Base-by-base conservation (phyloP, 1,284 basidiomycete species). In the Cystobasidiaceae sp. region DNA sequence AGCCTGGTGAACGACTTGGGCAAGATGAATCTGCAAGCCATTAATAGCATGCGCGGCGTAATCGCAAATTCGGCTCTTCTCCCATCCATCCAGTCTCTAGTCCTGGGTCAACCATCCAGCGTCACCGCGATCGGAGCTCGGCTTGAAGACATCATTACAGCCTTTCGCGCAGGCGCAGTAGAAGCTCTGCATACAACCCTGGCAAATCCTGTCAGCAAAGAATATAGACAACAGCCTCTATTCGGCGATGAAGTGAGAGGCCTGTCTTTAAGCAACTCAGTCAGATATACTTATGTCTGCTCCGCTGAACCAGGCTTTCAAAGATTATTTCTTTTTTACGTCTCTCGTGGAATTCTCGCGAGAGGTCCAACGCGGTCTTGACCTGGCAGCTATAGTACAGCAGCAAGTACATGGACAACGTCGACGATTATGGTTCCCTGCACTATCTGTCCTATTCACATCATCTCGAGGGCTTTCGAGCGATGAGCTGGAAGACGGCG, bases 291-390 rank as follows among this genome's bases (percentile, higher is more conserved):
- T n/a, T n/a, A n/a, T n/a, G n/a, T n/a, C n/a, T n/a, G n/a, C n/a
- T n/a, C n/a, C n/a, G n/a, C n/a, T n/a, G n/a, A 15, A 23, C 17
- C 9, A 59, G 56, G 45, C 61, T 7, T 56, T 55, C 15, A 25
- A 37, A n/a, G 61, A 64, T 21, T 54, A 43, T 23, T 56, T 64
- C 43, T 64, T 64, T 43, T 55, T 64, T 15, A 64, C 61, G 4
- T 64, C 61, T 13, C 44, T 64, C 3, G 33, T 64, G 4, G 61
- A 56, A 30, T 52, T 64, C 7, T 64, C 61, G 2, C 27, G 43
- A 5, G 61, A 64, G 13, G 30, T 64, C 30, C 28, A 48, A 34
- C 25, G 46, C 9, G 39, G 39, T 7, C 25, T 64, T 1, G 30
- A 43, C 28, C 3, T 4, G 1, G 9, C 43, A n/a, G 51, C 51